These are phyloP conservation scores for Rhizopogon salebrosus DNA, from an alignment of 768 basidiomycete genomes.

Conservation along the genomic window DNA sequence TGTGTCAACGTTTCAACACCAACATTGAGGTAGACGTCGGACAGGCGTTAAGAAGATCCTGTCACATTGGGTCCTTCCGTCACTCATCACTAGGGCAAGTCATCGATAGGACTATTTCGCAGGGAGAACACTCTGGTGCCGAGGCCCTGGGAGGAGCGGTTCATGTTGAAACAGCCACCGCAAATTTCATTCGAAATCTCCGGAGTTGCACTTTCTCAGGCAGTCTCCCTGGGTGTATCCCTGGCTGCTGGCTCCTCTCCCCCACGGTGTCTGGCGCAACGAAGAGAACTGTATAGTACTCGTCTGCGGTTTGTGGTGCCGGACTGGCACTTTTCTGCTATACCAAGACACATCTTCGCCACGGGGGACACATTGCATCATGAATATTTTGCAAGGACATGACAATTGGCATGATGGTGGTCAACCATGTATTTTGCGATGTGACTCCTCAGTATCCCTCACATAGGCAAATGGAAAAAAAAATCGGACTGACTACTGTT, in stretches of 20 bases:
- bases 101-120: background rate
- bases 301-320: constrained; percentile 25
- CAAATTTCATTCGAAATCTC: constrained; percentile 22
- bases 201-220: constrained; percentile 17
- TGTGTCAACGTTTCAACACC: too few relatives aligned
- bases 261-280: constrained; percentile 17
- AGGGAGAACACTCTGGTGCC: background rate
- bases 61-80: too few relatives aligned
- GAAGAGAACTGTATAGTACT: constrained; percentile 13
- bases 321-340: constrained; percentile 16
- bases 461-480: too few relatives aligned
- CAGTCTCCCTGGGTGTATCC: constrained; percentile 14
- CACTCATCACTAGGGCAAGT: too few relatives aligned
- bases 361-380: constrained; percentile 17
- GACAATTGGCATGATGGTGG: constrained; percentile 7
- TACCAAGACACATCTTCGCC: constrained; percentile 22
- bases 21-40: too few relatives aligned
- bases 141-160: background rate
- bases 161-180: constrained; percentile 6
- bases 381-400: constrained; percentile 11
- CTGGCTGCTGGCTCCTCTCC: constrained; percentile 11
- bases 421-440: constrained; percentile 9
- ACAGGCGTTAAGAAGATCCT: too few relatives aligned
- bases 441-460: background rate
- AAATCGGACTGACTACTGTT: too few relatives aligned